These are phyloP conservation scores for Plasmodium falciparum DNA, from an alignment of 169 alveolate species.

Conservation along the genomic window DNA sequence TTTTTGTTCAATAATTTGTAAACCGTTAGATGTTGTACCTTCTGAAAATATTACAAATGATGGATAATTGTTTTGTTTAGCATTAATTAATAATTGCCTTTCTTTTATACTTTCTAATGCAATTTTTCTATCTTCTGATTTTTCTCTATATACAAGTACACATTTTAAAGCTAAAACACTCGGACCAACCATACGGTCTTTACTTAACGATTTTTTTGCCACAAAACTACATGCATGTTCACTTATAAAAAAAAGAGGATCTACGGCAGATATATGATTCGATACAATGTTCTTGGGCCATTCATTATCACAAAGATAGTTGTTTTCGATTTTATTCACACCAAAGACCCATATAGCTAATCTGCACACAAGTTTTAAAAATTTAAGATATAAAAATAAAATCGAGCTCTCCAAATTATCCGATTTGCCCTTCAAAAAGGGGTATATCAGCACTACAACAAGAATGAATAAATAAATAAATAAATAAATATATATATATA, in stretches of 20 bases:
- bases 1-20: constrained; percentile 45
- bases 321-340: constrained; percentile 27
- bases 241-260: constrained; percentile 63
- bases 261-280: constrained; percentile 61
- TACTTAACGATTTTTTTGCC: constrained; percentile 65
- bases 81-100: constrained; percentile 31
- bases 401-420: constrained; percentile 20
- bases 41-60: constrained; percentile 74
- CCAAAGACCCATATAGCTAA: constrained; percentile 44
- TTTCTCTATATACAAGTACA: constrained; percentile 68
- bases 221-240: constrained; percentile 76
- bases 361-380: constrained; percentile 49
- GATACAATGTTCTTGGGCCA: constrained; percentile 76
- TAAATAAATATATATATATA: not conserved
- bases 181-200: constrained; percentile 24
- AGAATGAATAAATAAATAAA: not conserved
- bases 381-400: constrained; percentile 23
- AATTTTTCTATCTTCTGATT: constrained; percentile 54
- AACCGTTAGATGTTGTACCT: constrained; percentile 72
- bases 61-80: constrained; percentile 39
- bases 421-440: not conserved
- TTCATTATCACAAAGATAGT: constrained; percentile 61
- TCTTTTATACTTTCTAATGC: constrained; percentile 57
- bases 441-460: not conserved
- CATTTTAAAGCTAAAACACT: constrained; percentile 60